phyloP scores from a whole-genome alignment of 2,329 filamentous ascomycete genomes.

The Spiromastix sp. region DNA sequence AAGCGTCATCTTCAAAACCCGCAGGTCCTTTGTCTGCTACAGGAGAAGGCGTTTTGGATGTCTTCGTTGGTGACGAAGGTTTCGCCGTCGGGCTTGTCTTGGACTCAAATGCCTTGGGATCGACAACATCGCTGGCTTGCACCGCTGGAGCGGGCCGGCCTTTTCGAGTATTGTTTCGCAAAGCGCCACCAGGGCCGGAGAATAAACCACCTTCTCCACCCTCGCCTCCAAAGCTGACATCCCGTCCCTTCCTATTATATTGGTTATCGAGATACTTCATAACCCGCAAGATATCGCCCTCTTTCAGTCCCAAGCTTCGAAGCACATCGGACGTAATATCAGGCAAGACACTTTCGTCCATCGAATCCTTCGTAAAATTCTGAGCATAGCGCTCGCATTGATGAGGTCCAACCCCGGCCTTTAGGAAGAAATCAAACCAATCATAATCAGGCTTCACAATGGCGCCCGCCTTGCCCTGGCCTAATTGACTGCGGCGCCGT shows the following conservation, averaged over 20 bases:
- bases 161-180: conserved; percentile 92
- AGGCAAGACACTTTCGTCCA: conserved; percentile 86
- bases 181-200: conserved; percentile 78
- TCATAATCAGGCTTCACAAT: conserved; percentile 61
- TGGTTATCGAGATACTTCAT: conserved; percentile 81
- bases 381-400: conserved; percentile 91
- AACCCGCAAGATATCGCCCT: conserved; percentile 92
- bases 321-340: conserved; percentile 78
- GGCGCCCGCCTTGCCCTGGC: conserved; percentile 27
- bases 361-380: conserved; percentile 80
- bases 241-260: conserved; percentile 52
- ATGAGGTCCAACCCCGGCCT: conserved; percentile 81
- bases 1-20: conserved; percentile 93
- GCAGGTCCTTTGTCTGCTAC: conserved; percentile 38
- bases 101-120: conserved; percentile 72
- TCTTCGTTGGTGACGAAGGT: conserved; percentile 30
- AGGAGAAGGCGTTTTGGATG: conserved; percentile 40
- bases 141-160: conserved; percentile 79
- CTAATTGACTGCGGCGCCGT: conserved; percentile 37
- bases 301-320: conserved; percentile 81
- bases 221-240: conserved; percentile 42
- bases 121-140: conserved; percentile 74
- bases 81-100: conserved; percentile 43
- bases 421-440: conserved; percentile 98
- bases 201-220: conserved; percentile 62